Conservation (phyloP, 2,329 filamentous ascomycete genomes). For the Ceratocystis harringtonii region DNA sequence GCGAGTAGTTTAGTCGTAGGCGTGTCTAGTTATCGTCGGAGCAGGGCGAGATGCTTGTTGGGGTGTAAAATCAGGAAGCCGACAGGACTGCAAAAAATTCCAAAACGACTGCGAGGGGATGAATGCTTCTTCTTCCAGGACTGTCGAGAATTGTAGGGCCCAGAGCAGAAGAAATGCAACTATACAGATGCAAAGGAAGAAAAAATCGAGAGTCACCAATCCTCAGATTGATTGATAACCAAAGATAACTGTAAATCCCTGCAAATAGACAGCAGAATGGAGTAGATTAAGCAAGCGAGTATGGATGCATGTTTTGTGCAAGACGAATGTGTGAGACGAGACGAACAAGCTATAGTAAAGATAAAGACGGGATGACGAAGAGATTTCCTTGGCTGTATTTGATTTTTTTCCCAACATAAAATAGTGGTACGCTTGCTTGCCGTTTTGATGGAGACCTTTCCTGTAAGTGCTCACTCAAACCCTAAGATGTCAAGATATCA, state of each 20-base stretch:
- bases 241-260: neutral
- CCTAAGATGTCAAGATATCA: neutral
- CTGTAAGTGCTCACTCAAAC: neutral
- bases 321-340: too few species aligned
- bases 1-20: neutral
- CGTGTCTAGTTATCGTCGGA: neutral
- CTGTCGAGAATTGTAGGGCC: too few species aligned
- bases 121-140: too few species aligned
- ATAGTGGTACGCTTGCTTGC: neutral
- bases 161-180: neutral
- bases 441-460: neutral
- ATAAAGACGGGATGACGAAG: neutral
- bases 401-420: neutral
- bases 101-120: too few species aligned
- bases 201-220: neutral
- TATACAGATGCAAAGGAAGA: neutral
- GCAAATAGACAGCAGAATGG: neutral
- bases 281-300: neutral
- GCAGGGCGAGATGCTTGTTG: neutral
- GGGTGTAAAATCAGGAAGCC: neutral
- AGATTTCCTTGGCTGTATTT: neutral
- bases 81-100: neutral
- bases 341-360: too few species aligned
- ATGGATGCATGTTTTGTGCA: neutral
- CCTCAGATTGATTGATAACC: neutral